A percentile compares a stretch with the other conserved stretches of the same genome.
Evolutionary conservation across 2,329 filamentous ascomycete genomes (phyloP).

Genomic region (Harringtonia aguacate): DNA sequence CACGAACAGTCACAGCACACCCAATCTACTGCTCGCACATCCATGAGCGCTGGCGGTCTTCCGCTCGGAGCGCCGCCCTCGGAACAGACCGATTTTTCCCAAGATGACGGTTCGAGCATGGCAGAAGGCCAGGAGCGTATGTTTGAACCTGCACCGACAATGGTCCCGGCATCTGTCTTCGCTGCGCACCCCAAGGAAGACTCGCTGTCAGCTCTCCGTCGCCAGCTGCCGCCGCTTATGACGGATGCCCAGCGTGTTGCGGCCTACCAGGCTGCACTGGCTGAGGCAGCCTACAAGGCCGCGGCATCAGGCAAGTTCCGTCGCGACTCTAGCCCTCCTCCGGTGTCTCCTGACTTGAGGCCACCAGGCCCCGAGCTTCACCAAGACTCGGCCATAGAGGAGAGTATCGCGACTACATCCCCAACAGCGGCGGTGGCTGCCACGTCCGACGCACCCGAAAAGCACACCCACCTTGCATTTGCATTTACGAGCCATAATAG

Average conservation of each 20-base stretch:
- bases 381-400: neutral
- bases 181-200: neutral
- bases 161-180: neutral
- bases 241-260: conserved; percentile 17
- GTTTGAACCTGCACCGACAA: too few species aligned
- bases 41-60: conserved; percentile 25
- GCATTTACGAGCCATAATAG: conserved; percentile 12
- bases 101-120: neutral
- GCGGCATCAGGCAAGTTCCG: conserved; percentile 66
- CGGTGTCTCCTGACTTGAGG: conserved; percentile 11
- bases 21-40: conserved; percentile 43
- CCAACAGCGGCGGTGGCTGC: conserved; percentile 9
- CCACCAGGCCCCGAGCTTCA: neutral
- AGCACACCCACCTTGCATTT: conserved; percentile 7
- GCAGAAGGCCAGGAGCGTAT: conserved; percentile 1
- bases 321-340: conserved; percentile 39
- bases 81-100: neutral
- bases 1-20: conserved; percentile 26
- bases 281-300: conserved; percentile 68
- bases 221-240: conserved; percentile 8
- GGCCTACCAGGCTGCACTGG: conserved; percentile 75
- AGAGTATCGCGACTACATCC: conserved; percentile 14
- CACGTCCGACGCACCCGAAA: neutral
- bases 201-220: conserved; percentile 1
- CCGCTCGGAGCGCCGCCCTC: conserved; percentile 13